Conservation (phyloP, 768 basidiomycete genomes). For the Xerocomus brunneocitrinus region DNA sequence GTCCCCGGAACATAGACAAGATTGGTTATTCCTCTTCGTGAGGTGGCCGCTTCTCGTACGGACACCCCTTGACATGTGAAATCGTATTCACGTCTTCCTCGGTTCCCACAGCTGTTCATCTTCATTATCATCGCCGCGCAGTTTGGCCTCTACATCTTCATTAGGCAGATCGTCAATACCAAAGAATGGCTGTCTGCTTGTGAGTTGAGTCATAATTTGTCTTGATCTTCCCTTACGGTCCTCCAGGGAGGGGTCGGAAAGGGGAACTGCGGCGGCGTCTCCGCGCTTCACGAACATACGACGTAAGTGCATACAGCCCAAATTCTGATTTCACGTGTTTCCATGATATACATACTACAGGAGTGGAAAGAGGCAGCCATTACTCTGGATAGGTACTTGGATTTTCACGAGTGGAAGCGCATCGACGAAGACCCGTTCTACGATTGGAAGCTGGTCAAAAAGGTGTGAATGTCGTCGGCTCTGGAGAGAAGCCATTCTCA, state of each 20-base stretch:
- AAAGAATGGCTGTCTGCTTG: conserved; percentile 93
- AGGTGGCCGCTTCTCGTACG: conserved; percentile 85
- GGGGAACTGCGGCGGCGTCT: conserved; percentile 72
- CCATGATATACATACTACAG: conserved; percentile 25
- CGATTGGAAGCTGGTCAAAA: conserved; percentile 83
- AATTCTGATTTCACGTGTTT: not conserved
- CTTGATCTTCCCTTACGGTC: not conserved
- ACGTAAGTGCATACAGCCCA: conserved; percentile 38
- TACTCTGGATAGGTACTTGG: conserved; percentile 73
- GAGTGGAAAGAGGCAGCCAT: conserved; percentile 88
- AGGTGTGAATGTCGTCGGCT: conserved; percentile 37
- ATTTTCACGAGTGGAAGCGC: conserved; percentile 88
- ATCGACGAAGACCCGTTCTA: conserved; percentile 86
- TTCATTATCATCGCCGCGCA: conserved; percentile 78
- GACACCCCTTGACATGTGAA: not conserved
- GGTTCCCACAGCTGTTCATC: conserved; percentile 61
- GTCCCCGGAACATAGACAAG: conserved; percentile 48
- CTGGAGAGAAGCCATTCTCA: not conserved
- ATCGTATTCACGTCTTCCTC: conserved; percentile 4
- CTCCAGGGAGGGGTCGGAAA: conserved; percentile 78
- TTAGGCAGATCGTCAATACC: conserved; percentile 88
- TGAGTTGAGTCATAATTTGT: conserved; percentile 31
- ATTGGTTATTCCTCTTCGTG: conserved; percentile 71
- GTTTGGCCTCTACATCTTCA: conserved; percentile 82
- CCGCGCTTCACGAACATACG: conserved; percentile 68